Conservation (phyloP, 768 basidiomycete species). For the Pholiota conissans region DNA sequence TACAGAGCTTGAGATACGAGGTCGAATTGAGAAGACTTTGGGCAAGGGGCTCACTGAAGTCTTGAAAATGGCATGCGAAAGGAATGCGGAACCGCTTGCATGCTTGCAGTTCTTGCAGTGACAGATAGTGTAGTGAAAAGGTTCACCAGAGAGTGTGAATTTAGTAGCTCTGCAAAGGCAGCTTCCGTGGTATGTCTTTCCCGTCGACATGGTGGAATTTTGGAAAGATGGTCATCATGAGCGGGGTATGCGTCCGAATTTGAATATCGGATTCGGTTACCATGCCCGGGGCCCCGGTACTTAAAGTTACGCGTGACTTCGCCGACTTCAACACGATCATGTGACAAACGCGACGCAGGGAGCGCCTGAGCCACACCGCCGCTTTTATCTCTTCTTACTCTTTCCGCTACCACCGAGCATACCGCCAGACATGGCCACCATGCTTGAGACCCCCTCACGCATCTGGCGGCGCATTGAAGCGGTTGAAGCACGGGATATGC, state of each 20-base stretch:
- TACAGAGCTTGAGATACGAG: not conserved
- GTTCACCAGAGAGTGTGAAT: conserved; percentile 27
- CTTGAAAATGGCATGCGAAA: conserved; percentile 32
- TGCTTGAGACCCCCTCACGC: conserved; percentile 80
- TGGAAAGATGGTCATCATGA: too few species aligned
- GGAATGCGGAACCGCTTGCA: conserved; percentile 30
- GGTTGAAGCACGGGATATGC: conserved; percentile 73
- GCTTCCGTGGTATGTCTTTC: conserved; percentile 17
- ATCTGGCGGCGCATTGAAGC: conserved; percentile 84
- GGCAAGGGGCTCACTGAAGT: conserved; percentile 17
- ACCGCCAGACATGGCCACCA: conserved; percentile 38
- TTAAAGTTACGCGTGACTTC: not conserved
- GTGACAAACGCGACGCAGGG: conserved; percentile 19
- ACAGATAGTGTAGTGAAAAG: conserved; percentile 30
- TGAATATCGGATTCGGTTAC: too few species aligned
- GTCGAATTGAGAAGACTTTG: not conserved
- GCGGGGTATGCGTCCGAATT: too few species aligned
- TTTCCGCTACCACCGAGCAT: too few species aligned
- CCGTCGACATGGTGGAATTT: not conserved
- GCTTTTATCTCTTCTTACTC: too few species aligned
- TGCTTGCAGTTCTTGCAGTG: conserved; percentile 36
- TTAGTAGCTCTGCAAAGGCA: conserved; percentile 31
- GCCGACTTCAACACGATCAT: conserved; percentile 23
- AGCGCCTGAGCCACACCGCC: too few species aligned
- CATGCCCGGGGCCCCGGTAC: not conserved